Percentiles rank a stretch among this genome's conserved stretches.
phyloP scores from a whole-genome alignment of 495 filamentous ascomycete species.

The Chlorociboria aeruginascens region DNA sequence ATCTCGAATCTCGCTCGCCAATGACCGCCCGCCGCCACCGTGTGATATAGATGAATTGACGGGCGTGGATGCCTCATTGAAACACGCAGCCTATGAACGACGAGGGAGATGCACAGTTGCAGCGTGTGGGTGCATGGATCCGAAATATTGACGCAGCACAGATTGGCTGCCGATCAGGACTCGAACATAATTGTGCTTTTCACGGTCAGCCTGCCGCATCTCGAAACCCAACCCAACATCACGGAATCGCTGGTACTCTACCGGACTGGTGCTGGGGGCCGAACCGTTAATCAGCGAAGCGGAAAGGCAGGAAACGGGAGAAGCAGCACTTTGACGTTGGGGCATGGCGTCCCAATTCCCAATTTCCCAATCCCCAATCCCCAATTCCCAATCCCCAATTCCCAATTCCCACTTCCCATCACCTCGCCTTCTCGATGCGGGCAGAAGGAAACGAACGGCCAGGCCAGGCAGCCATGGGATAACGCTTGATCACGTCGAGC shows the following conservation, averaged over 20 bases:
- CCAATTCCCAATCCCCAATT: too few species aligned
- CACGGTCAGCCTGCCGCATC: background rate
- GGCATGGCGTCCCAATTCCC: too few species aligned
- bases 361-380: too few species aligned
- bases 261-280: background rate
- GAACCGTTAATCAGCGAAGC: too few species aligned
- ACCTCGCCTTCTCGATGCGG: too few species aligned
- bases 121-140: too few species aligned
- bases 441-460: too few species aligned
- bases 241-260: constrained; percentile 1
- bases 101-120: background rate
- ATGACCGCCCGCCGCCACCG: constrained; percentile 1
- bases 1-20: constrained; percentile 1
- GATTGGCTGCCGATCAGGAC: background rate
- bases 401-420: too few species aligned
- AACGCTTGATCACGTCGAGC: too few species aligned
- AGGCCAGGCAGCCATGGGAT: too few species aligned
- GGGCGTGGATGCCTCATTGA: constrained; percentile 6
- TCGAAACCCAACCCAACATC: constrained; percentile 13
- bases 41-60: constrained; percentile 13
- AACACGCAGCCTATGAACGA: constrained; percentile 9
- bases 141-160: background rate
- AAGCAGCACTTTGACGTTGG: background rate
- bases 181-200: background rate
- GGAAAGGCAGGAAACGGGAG: background rate